These are phyloP conservation scores for Neostapfia colusana DNA, from an alignment of 176 grass and related monocot genomes.

Conservation along the genomic window DNA sequence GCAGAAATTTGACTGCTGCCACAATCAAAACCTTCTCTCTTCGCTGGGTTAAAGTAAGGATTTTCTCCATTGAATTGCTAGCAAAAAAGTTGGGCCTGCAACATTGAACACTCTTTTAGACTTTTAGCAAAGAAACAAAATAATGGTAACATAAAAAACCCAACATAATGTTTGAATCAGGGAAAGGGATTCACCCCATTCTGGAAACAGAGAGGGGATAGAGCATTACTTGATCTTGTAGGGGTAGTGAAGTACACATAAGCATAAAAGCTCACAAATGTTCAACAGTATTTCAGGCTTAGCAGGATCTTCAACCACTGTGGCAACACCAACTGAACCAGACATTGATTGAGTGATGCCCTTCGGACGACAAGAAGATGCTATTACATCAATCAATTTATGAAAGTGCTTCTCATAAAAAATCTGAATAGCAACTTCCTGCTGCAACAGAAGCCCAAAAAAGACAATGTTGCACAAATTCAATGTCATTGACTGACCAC, in stretches of 20 bases:
- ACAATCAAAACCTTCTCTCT: conserved; percentile 77
- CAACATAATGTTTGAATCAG: conserved; percentile 27
- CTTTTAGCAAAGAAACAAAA: conserved; percentile 42
- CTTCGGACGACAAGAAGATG: conserved; percentile 53
- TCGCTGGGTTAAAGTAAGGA: conserved; percentile 66
- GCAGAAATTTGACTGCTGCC: conserved; percentile 74
- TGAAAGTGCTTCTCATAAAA: conserved; percentile 74
- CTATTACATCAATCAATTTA: conserved; percentile 72
- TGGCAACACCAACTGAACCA: conserved; percentile 40
- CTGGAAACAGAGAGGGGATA: background rate
- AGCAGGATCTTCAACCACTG: conserved; percentile 40
- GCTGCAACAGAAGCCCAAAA: conserved; percentile 55
- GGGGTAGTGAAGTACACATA: conserved; percentile 72
- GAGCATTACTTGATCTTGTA: conserved; percentile 71
- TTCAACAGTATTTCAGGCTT: conserved; percentile 70
- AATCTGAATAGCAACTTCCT: conserved; percentile 53
- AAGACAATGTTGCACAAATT: conserved; percentile 25
- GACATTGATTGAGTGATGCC: conserved; percentile 25
- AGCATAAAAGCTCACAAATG: conserved; percentile 83
- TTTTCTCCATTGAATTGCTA: conserved; percentile 78
- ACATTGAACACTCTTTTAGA: conserved; percentile 11
- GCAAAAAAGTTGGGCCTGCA: conserved; percentile 60
- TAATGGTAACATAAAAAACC: conserved; percentile 6
- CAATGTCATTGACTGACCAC: conserved; percentile 31
- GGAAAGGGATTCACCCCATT: background rate